phyloP scores from a whole-genome alignment of 345 rosid species.

The Eucalyptus regnans region DNA sequence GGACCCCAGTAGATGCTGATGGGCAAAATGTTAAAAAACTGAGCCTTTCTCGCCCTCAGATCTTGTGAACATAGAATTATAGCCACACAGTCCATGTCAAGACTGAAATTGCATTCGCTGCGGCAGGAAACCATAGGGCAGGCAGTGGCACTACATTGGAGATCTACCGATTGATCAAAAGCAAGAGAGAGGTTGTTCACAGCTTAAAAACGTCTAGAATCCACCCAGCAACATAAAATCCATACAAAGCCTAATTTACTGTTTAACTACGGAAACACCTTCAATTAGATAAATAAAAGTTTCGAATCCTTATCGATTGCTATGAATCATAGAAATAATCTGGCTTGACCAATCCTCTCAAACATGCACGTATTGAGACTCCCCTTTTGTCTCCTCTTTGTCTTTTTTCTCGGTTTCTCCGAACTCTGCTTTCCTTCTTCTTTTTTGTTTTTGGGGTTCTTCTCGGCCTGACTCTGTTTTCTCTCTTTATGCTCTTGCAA shows the following conservation, averaged over 20 bases:
- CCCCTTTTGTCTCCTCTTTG: neutral
- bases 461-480: too few relatives aligned
- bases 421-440: too few relatives aligned
- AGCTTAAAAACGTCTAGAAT: too few relatives aligned
- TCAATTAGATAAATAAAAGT: too few relatives aligned
- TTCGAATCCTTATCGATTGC: too few relatives aligned
- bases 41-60: neutral
- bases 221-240: fast-evolving
- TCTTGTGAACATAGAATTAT: neutral
- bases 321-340: too few relatives aligned
- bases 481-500: too few relatives aligned
- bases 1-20: neutral
- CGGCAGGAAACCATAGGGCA: neutral
- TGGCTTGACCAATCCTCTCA: neutral
- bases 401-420: neutral
- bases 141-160: neutral
- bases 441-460: too few relatives aligned
- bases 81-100: neutral
- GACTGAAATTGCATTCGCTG: neutral
- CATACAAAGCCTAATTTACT: too few relatives aligned
- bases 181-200: neutral
- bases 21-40: neutral
- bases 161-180: neutral
- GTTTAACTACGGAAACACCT: too few relatives aligned
- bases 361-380: neutral